Conservation (phyloP, 2,329 filamentous ascomycete species). For the Rhynchosporium agropyri region DNA sequence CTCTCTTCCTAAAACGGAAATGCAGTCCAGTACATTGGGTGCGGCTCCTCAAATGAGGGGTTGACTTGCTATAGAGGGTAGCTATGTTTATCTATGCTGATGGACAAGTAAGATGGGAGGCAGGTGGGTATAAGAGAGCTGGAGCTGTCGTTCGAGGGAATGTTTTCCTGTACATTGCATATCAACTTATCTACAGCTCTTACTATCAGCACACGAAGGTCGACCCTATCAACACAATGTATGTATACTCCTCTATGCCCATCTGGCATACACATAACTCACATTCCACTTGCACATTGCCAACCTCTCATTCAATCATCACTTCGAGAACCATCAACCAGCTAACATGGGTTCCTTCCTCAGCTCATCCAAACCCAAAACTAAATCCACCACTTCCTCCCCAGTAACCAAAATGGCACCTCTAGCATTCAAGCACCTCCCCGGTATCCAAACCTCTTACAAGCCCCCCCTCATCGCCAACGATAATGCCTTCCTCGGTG, state of each 20-base stretch:
- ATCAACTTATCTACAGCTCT: slow-evolving; percentile 24
- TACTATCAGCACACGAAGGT: slow-evolving; percentile 16
- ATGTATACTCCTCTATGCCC: slow-evolving; percentile 26
- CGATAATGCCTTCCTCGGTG: slow-evolving; percentile 64
- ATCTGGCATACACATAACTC: too few species aligned
- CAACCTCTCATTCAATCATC: background rate
- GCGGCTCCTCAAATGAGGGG: slow-evolving; percentile 30
- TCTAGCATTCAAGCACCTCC: slow-evolving; percentile 47
- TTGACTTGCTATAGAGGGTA: slow-evolving; percentile 29
- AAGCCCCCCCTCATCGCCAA: slow-evolving; percentile 65
- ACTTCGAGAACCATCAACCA: background rate
- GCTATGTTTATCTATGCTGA: slow-evolving; percentile 5
- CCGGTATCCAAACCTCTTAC: slow-evolving; percentile 56
- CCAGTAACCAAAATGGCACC: slow-evolving; percentile 30
- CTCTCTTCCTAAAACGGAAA: slow-evolving; percentile 31
- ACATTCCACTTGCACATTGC: background rate
- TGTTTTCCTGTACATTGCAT: slow-evolving; percentile 28
- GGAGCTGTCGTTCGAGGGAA: slow-evolving; percentile 25
- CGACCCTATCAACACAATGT: slow-evolving; percentile 24
- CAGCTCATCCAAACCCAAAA: slow-evolving; percentile 37
- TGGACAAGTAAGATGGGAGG: background rate
- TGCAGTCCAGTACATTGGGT: slow-evolving; percentile 26
- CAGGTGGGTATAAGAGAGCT: slow-evolving; percentile 21
- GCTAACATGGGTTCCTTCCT: slow-evolving; percentile 41
- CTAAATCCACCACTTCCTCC: slow-evolving; percentile 23